A percentile compares a stretch with the other conserved stretches of the same genome.
These are phyloP conservation scores for Pleurotus salmoneostramineus DNA, from an alignment of 768 basidiomycete species.

Conservation along the genomic window DNA sequence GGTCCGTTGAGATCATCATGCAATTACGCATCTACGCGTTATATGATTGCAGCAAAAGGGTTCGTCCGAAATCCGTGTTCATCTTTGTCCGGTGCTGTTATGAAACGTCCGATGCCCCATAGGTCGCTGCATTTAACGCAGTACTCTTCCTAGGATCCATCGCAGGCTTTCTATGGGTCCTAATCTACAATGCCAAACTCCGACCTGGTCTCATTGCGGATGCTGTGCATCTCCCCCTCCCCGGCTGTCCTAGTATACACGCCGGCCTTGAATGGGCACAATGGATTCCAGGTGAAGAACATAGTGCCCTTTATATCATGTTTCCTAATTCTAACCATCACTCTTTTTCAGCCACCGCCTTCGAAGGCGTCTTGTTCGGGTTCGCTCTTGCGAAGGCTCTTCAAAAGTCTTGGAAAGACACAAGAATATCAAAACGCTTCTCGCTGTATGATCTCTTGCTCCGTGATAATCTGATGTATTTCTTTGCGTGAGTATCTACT, in stretches of 20 bases:
- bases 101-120: background rate
- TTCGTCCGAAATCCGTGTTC: conserved; percentile 12
- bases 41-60: conserved; percentile 34
- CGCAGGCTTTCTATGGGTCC: conserved; percentile 35
- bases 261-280: conserved; percentile 38
- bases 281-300: conserved; percentile 36
- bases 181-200: conserved; percentile 30
- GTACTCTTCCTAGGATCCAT: conserved; percentile 37
- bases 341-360: conserved; percentile 27
- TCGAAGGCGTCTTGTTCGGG: conserved; percentile 36
- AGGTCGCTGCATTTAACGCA: conserved; percentile 36
- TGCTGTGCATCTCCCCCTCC: conserved; percentile 32
- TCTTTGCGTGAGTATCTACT: conserved; percentile 28
- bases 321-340: background rate
- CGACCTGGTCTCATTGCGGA: conserved; percentile 31
- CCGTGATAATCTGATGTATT: conserved; percentile 42
- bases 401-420: conserved; percentile 19
- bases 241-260: conserved; percentile 38
- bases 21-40: conserved; percentile 42
- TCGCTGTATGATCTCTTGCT: conserved; percentile 31
- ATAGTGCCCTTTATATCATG: background rate
- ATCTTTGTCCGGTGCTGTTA: background rate
- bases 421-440: conserved; percentile 18
- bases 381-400: conserved; percentile 34
- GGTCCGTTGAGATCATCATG: conserved; percentile 48